Evolutionary conservation across 2,329 filamentous ascomycete genomes (phyloP).

Genomic region (Phialophora verrucosa): DNA sequence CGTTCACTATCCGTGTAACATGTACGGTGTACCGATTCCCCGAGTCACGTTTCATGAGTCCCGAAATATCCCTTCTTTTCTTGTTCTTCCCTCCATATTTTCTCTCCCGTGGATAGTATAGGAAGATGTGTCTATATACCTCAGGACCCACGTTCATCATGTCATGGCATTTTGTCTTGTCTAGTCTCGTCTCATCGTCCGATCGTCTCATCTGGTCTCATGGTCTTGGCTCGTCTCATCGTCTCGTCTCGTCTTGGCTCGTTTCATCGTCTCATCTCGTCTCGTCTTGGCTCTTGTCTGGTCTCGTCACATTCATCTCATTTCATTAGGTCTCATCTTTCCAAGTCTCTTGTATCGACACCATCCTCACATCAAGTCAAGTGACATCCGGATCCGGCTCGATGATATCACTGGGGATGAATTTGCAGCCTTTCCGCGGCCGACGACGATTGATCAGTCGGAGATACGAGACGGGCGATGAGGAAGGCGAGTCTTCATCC

Average conservation of each 20-base stretch:
- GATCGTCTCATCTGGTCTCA: neutral
- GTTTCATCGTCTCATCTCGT: neutral
- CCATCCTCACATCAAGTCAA: neutral
- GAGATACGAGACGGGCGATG: constrained; percentile 12
- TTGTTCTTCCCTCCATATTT: too few relatives aligned
- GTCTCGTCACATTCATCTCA: neutral
- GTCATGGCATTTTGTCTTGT: too few relatives aligned
- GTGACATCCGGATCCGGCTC: constrained; percentile 6
- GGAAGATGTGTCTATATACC: too few relatives aligned
- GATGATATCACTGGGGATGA: constrained; percentile 8
- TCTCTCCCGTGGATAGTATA: too few relatives aligned
- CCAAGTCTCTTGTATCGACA: neutral
- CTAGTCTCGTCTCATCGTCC: too few relatives aligned
- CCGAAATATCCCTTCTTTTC: too few relatives aligned
- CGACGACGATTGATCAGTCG: neutral
- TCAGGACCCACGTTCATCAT: too few relatives aligned
- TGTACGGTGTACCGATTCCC: too few relatives aligned
- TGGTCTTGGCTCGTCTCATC: neutral
- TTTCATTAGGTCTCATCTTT: neutral
- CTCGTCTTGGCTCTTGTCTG: neutral
- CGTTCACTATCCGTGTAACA: too few relatives aligned
- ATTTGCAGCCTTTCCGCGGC: neutral
- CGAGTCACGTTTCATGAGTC: too few relatives aligned
- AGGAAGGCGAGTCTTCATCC: neutral
- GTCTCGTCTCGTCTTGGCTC: neutral